A percentile compares a stretch with the other conserved stretches of the same genome.
phyloP scores from a whole-genome alignment of 768 basidiomycete species.

The Macrolepiota dolichaula region DNA sequence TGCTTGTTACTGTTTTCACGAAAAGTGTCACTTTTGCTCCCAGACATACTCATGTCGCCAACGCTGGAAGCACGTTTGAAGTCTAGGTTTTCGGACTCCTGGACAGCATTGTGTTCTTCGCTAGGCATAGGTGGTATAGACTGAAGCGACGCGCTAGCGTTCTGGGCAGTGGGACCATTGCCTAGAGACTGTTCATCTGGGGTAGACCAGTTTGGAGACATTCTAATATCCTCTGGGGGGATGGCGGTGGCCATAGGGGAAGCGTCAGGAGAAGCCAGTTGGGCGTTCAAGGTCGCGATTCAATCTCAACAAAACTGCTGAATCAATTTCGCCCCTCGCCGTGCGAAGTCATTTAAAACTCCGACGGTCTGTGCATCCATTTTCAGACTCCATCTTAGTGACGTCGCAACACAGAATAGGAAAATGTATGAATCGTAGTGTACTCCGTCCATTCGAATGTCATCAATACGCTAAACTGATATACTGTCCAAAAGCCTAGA shows the following conservation, averaged over 20 bases:
- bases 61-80: slow-evolving; percentile 50
- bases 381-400: neutral
- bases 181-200: slow-evolving; percentile 46
- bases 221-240: slow-evolving; percentile 26
- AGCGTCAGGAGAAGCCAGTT: neutral
- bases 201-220: slow-evolving; percentile 47
- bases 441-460: neutral
- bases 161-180: slow-evolving; percentile 38
- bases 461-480: neutral
- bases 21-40: slow-evolving; percentile 43
- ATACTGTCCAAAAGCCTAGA: neutral
- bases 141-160: slow-evolving; percentile 17
- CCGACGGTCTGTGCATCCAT: slow-evolving; percentile 16
- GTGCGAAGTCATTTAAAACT: slow-evolving; percentile 13
- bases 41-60: slow-evolving; percentile 37
- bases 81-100: slow-evolving; percentile 49
- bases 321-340: neutral
- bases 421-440: neutral
- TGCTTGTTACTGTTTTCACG: slow-evolving; percentile 75
- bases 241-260: slow-evolving; percentile 30
- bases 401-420: neutral
- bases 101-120: slow-evolving; percentile 41
- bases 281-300: neutral
- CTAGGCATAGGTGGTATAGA: slow-evolving; percentile 46
- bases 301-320: neutral